These are phyloP conservation scores for Diutina neorugosa DNA, from an alignment of 1,139 yeast species.

Conservation along the genomic window DNA sequence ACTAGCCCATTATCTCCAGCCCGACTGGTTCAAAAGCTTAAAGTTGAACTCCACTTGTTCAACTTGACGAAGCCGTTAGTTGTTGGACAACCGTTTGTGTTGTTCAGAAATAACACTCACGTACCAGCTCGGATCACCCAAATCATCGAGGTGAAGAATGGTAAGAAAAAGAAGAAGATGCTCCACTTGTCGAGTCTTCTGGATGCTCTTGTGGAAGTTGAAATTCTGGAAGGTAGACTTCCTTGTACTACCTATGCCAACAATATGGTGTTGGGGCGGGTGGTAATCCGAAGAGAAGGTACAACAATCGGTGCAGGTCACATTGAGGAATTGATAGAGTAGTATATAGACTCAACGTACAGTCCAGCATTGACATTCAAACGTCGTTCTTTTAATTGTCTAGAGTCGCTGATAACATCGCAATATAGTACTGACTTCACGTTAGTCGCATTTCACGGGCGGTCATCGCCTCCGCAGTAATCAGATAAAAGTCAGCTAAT, in stretches of 20 bases:
- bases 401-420: not conserved
- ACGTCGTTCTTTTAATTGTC: not conserved
- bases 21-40: conserved; percentile 37
- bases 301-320: conserved; percentile 78
- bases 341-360: not conserved
- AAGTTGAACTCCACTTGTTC: conserved; percentile 51
- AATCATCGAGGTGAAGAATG: conserved; percentile 34
- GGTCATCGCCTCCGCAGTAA: no score
- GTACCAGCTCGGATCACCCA: conserved; percentile 60
- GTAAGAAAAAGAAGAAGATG: conserved; percentile 43
- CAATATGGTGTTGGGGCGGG: conserved; percentile 60
- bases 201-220: conserved; percentile 60
- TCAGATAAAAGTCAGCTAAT: no score
- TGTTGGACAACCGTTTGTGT: conserved; percentile 71
- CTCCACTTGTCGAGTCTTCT: conserved; percentile 61
- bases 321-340: not conserved
- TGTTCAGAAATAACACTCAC: conserved; percentile 73
- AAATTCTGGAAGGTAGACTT: conserved; percentile 40
- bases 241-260: conserved; percentile 54
- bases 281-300: conserved; percentile 81
- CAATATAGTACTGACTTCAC: no score
- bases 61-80: conserved; percentile 64
- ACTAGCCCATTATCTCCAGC: conserved; percentile 38
- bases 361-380: not conserved
- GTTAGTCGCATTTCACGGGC: no score